Evolutionary conservation across 805 yeast species (phyloP).

Genomic region (Saturnispora saitoi): DNA sequence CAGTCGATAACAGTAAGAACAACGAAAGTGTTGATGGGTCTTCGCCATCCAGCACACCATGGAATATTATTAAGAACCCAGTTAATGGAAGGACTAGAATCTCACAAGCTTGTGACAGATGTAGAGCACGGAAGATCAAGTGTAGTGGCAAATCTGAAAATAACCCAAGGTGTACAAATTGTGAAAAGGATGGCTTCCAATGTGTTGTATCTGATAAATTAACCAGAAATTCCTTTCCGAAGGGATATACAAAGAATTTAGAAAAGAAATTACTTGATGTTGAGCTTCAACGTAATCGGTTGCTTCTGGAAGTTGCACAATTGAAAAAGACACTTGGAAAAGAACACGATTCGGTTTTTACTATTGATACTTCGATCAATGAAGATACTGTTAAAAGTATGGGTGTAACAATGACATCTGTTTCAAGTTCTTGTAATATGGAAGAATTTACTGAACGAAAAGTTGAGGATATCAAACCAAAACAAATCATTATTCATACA

Average conservation of each 20-base stretch:
- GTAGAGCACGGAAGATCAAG: constrained; percentile 65
- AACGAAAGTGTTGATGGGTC: background rate
- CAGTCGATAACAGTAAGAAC: background rate
- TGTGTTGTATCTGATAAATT: constrained; percentile 68
- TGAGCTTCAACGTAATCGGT: constrained; percentile 44
- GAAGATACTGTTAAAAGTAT: background rate
- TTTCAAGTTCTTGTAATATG: constrained; percentile 1
- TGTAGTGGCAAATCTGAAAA: constrained; percentile 55
- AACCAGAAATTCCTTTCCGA: constrained; percentile 70
- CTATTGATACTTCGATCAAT: background rate
- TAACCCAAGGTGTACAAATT: constrained; percentile 55
- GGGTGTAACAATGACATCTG: constrained; percentile 3
- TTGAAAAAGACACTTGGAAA: constrained; percentile 16
- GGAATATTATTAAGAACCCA: constrained; percentile 31
- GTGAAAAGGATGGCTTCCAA: constrained; percentile 53
- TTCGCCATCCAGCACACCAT: constrained; percentile 8
- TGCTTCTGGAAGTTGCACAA: constrained; percentile 29
- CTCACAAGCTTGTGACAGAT: constrained; percentile 76
- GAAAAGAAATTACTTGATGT: constrained; percentile 54
- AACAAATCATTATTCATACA: constrained; percentile 4
- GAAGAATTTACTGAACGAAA: background rate
- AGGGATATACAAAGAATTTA: constrained; percentile 70
- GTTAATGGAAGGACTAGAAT: constrained; percentile 39
- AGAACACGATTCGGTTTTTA: background rate
- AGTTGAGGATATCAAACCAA: background rate